These are phyloP conservation scores for Solanum hybrid DNA, from an alignment of 305 asterid species.

Conservation along the genomic window DNA sequence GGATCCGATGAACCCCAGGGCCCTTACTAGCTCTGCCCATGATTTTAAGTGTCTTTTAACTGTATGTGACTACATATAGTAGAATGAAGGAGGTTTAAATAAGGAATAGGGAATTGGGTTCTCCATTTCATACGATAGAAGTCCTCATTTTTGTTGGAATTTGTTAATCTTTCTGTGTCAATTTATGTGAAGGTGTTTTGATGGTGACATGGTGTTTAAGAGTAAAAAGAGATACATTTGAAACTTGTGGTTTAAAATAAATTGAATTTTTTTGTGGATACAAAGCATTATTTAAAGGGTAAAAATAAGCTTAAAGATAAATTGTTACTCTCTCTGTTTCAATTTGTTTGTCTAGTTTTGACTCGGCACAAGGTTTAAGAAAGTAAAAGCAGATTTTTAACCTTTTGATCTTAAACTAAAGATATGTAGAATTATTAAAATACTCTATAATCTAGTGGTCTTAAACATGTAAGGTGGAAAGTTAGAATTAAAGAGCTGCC, in stretches of 20 bases:
- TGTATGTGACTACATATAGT: background rate
- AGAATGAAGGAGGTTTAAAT: background rate
- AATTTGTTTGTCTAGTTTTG: background rate
- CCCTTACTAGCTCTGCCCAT: background rate
- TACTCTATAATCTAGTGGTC: background rate
- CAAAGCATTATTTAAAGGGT: background rate
- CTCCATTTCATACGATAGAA: background rate
- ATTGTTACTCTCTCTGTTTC: rapidly evolving
- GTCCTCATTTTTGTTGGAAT: background rate
- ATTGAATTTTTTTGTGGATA: background rate
- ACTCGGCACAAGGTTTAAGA: rapidly evolving
- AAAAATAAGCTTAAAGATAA: background rate
- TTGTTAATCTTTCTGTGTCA: background rate
- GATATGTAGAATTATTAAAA: background rate
- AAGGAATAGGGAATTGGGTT: background rate
- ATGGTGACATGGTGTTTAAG: background rate
- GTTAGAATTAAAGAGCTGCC: background rate
- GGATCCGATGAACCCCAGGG: background rate
- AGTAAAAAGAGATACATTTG: background rate
- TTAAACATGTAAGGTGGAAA: background rate
- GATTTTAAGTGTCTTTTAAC: background rate
- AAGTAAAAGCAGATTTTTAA: background rate
- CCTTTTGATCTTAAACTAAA: background rate
- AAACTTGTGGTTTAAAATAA: background rate
- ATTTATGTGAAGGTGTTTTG: background rate